Conservation (phyloP, 495 filamentous ascomycete genomes). For the Aspergillus heteromorphus region DNA sequence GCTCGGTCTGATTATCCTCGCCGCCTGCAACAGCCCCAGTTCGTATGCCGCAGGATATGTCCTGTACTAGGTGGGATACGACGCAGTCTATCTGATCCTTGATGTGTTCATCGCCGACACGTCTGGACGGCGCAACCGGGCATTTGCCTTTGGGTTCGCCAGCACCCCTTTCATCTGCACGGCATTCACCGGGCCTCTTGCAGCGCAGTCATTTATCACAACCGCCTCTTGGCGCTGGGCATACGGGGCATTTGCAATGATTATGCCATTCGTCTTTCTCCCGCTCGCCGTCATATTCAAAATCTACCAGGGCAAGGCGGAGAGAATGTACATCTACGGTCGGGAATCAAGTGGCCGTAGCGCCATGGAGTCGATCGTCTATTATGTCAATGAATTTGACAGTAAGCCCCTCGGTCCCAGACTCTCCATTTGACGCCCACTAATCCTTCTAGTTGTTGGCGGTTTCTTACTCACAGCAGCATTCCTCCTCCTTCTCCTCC, state of each 20-base stretch:
- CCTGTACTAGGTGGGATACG: slow-evolving; percentile 54
- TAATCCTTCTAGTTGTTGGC: slow-evolving; percentile 38
- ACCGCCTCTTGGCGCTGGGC: slow-evolving; percentile 57
- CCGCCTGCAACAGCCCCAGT: slow-evolving; percentile 39
- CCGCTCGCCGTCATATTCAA: slow-evolving; percentile 49
- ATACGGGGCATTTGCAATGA: slow-evolving; percentile 57
- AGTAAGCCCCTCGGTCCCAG: slow-evolving; percentile 12
- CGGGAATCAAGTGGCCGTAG: slow-evolving; percentile 40
- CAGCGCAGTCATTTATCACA: slow-evolving; percentile 38
- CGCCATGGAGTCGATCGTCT: slow-evolving; percentile 37
- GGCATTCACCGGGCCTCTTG: slow-evolving; percentile 31
- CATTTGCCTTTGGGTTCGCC: slow-evolving; percentile 55
- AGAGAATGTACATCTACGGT: slow-evolving; percentile 31
- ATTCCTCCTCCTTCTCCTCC: slow-evolving; percentile 59
- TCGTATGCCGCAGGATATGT: slow-evolving; percentile 47
- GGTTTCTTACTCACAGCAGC: slow-evolving; percentile 52
- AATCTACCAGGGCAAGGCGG: slow-evolving; percentile 54
- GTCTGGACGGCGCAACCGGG: slow-evolving; percentile 55
- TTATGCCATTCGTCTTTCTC: slow-evolving; percentile 46
- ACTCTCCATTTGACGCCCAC: background rate
- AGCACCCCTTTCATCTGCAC: slow-evolving; percentile 54
- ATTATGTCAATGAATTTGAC: slow-evolving; percentile 60
- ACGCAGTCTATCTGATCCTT: slow-evolving; percentile 51
- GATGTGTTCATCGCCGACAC: slow-evolving; percentile 62
- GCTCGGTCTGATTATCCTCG: slow-evolving; percentile 43